Evolutionary conservation across 441 rosid species (phyloP), one percentile per base, ranked within the genome.

Genomic region (Metrosideros polymorpha): DNA sequence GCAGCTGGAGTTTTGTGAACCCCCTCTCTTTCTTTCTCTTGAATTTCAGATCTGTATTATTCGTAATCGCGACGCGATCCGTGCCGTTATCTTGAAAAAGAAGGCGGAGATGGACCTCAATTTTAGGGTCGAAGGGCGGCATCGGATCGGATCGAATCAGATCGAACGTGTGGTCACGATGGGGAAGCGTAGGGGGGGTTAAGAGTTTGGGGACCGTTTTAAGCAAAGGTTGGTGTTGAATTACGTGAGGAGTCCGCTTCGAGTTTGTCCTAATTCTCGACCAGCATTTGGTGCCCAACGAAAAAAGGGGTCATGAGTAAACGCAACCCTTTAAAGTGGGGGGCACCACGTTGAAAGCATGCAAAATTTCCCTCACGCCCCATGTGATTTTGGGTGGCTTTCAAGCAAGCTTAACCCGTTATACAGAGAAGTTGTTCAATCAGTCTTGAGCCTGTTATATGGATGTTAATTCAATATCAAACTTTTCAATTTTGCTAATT

Each of bases 341-440:
- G 29, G 88, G 35, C 77, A 12, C 24, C 90, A 87, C 89, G 91
- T 88, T 91, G 85, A 90, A 92, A 88, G 87, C 89, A 84, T 89
- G 84, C 84, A 9, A 18, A 29, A 12, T 17, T 13, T 59, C 92
- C 84, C 18, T 9, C 76, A 18, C 76, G 76, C 76, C 0, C 4
- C 4, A 9, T 9, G 42, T 32, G 76, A 9, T 39, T 88, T 88
- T 86, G 59, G 50, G 52, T 84, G 39, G 55, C 92, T 89, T 90
- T 87, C 87, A 89, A 86, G 87, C 89, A 76, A 88, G 45, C 88
- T 3, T 0, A 32, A 22, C 19, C 76, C 6, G 6, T 57, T 57
- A n/a, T 29, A n/a, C 35, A 2, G 18, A n/a, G 6, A 13, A n/a
- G 12, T n/a, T n/a, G 4, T 56, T 4, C 32, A 6, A 56, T 56